phyloP scores from a whole-genome alignment of 495 filamentous ascomycete species.

The Gamarada debralockiae region DNA sequence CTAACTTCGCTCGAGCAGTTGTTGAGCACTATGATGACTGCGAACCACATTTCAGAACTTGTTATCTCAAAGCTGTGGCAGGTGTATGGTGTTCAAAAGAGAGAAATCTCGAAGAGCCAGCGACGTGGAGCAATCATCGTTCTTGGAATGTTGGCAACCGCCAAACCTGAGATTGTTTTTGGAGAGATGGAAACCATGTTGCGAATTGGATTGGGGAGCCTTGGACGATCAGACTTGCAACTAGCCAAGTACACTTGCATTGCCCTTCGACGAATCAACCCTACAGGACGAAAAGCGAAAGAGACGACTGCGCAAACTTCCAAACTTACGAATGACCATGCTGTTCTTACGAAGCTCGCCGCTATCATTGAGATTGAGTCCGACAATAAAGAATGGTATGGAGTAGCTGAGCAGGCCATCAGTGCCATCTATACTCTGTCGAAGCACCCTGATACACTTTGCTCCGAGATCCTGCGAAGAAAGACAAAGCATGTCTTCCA shows the following conservation, averaged over 20 bases:
- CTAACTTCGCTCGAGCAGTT: conserved; percentile 94
- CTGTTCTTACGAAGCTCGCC: conserved; percentile 75
- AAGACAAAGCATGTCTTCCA: conserved; percentile 82
- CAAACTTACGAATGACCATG: conserved; percentile 88
- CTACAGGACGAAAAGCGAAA: conserved; percentile 74
- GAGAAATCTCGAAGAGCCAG: conserved; percentile 90
- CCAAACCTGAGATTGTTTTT: conserved; percentile 87
- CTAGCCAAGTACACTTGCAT: conserved; percentile 94
- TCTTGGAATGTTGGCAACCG: conserved; percentile 92
- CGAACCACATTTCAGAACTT: conserved; percentile 76
- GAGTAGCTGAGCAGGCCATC: conserved; percentile 96
- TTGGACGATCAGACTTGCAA: conserved; percentile 77
- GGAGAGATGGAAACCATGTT: conserved; percentile 93
- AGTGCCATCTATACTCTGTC: conserved; percentile 93
- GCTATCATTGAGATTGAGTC: conserved; percentile 77
- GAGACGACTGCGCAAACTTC: conserved; percentile 61
- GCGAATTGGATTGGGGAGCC: conserved; percentile 76
- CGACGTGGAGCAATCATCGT: conserved; percentile 93
- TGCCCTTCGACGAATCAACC: conserved; percentile 83
- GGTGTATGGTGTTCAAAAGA: conserved; percentile 89
- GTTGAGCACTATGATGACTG: conserved; percentile 95
- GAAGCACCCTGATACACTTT: conserved; percentile 90
- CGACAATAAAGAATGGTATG: conserved; percentile 93
- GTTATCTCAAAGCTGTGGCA: conserved; percentile 95
- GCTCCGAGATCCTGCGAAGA: conserved; percentile 83